Percentiles rank a stretch among this genome's conserved stretches.
These are phyloP conservation scores for Histomonas meleagridis DNA, from an alignment of 208 protist genomes.

Conservation along the genomic window DNA sequence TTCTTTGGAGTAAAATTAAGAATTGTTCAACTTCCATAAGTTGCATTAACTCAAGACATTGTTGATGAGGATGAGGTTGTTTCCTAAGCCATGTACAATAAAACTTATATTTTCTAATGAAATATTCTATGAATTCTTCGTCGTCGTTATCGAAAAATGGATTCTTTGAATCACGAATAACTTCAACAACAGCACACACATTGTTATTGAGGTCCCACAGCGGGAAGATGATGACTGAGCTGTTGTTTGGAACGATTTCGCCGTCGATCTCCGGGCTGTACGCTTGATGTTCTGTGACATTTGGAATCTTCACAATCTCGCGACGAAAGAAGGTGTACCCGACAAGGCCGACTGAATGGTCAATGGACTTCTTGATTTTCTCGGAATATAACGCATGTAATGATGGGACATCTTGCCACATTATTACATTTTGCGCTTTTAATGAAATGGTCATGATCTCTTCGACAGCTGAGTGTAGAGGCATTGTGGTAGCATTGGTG, in stretches of 20 bases:
- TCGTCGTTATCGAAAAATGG: neutral
- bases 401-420: conserved; percentile 16
- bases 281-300: neutral
- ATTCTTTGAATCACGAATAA: neutral
- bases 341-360: neutral
- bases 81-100: neutral
- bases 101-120: neutral
- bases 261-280: neutral
- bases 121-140: conserved; percentile 32
- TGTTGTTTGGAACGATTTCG: neutral
- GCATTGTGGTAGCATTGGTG: neutral
- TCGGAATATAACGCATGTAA: conserved; percentile 9
- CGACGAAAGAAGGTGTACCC: neutral
- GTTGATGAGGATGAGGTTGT: neutral
- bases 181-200: conserved; percentile 17
- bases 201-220: conserved; percentile 15
- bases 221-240: neutral
- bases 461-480: neutral
- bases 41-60: neutral
- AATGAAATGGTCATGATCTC: neutral
- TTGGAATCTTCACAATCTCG: neutral
- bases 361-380: neutral
- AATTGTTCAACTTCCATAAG: conserved; percentile 28
- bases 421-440: neutral
- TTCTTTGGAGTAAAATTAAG: neutral